Evolutionary conservation across 148 eudicot species (phyloP), one percentile per base, ranked within the genome.

Genomic region (Dysphania ambrosioides): DNA sequence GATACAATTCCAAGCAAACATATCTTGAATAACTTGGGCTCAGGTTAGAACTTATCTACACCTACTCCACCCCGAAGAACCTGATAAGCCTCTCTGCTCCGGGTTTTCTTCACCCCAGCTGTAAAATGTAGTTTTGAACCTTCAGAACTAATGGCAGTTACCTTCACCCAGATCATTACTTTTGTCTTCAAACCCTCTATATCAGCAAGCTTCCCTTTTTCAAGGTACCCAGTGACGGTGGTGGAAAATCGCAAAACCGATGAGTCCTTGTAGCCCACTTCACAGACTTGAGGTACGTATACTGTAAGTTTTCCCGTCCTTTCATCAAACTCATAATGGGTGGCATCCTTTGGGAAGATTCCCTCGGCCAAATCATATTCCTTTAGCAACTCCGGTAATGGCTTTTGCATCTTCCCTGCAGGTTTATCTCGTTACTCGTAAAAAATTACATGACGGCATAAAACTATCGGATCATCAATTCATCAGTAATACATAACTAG

Each of bases 101-200:
- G 82, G 5, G 87, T 74, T 79, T 86, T 95, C 87, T 86, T 92
- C 91, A 95, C 77, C 62, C 96, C 97, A 32, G 92, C 96, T 6
- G 90, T 75, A 80, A 95, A 85, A 75, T 88, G 76, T 63, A 95
- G 68, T 90, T 92, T 92, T 11, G 91, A 80, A 32, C 88, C 87
- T 23, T 95, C 96, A 70, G 85, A 80, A 3, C 90, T 78, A 58
- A 95, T 95, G 66, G 87, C 60, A 6, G 90, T 87, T 18, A 95
- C 97, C 79, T 92, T 90, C 2, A 86, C 89, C 99, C 99, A 95
- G 12, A 95, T 83, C 84, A 92, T 75, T 80, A 90, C 86, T 79
- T 95, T 95, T 5, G 97, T 95, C 78, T 95, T 95, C 36, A 95
- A 79, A 57, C 99, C 99, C 75, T 95, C 97, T 63, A 95, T 83